Conservation (phyloP, 2,329 filamentous ascomycete genomes). For the Ophiosphaerella narmari region DNA sequence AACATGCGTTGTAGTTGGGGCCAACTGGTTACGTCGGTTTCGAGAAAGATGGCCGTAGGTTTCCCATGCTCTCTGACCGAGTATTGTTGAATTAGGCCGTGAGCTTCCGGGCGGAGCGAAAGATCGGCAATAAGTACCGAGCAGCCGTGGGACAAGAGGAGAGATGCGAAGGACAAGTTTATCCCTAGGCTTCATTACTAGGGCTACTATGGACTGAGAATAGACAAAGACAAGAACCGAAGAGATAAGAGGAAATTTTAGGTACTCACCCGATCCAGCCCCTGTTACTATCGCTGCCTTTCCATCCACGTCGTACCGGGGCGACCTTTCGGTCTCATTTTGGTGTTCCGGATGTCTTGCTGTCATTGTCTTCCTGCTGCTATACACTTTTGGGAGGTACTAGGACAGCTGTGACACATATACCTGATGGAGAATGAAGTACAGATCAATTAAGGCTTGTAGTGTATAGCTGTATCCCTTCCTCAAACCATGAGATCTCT, state of each 20-base stretch:
- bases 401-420: too few species aligned
- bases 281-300: conserved; percentile 57
- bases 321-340: conserved; percentile 1
- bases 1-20: conserved; percentile 42
- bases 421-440: not conserved
- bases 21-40: conserved; percentile 51
- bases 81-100: conserved; percentile 46
- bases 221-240: too few species aligned
- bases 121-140: conserved; percentile 57
- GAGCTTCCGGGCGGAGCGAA: conserved; percentile 53
- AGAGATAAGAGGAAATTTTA: not conserved
- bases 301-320: conserved; percentile 47
- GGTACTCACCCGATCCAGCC: conserved; percentile 45
- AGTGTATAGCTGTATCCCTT: not conserved
- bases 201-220: not conserved
- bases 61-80: conserved; percentile 11
- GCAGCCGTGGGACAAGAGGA: conserved; percentile 52
- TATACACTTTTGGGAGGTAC: too few species aligned
- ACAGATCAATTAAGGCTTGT: not conserved
- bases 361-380: conserved; percentile 2
- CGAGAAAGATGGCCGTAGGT: conserved; percentile 49
- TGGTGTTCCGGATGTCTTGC: conserved; percentile 5
- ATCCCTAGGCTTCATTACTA: conserved; percentile 45
- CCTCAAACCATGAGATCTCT: not conserved
- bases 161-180: conserved; percentile 51